Evolutionary conservation across 352 stramenopile genomes (phyloP).

Genomic region (Pythium guiyangense): DNA sequence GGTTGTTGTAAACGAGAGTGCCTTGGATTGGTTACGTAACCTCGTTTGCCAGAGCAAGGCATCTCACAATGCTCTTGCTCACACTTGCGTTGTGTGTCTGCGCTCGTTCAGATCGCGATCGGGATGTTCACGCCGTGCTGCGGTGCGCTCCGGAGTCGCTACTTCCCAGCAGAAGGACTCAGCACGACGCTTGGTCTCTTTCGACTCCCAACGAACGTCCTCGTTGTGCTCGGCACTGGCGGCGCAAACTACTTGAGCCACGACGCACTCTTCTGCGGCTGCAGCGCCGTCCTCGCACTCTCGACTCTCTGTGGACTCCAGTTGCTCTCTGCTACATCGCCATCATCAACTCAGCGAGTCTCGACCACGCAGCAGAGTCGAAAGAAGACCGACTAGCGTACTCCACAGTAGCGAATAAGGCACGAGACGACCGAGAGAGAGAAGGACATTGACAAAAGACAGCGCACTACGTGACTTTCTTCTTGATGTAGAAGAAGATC

Average conservation of each 20-base stretch:
- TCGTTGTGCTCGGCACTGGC: constrained; percentile 55
- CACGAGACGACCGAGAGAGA: constrained; percentile 1
- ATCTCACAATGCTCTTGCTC: no score
- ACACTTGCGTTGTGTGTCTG: neutral
- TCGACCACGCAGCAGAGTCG: no score
- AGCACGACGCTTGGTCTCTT: constrained; percentile 52
- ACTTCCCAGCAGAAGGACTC: constrained; percentile 36
- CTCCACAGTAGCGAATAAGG: neutral
- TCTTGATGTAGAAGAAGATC: constrained; percentile 52
- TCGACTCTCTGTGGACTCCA: constrained; percentile 27
- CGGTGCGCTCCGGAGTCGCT: constrained; percentile 41
- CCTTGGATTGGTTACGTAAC: no score
- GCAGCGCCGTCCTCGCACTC: constrained; percentile 27
- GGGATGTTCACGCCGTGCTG: constrained; percentile 48
- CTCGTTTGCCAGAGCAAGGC: no score
- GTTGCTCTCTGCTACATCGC: constrained; percentile 8
- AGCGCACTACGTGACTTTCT: constrained; percentile 34
- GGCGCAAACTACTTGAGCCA: constrained; percentile 25
- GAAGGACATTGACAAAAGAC: neutral
- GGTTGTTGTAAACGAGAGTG: neutral
- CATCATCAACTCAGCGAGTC: no score
- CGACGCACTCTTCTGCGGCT: constrained; percentile 35
- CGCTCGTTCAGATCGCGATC: constrained; percentile 35
- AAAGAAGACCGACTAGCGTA: no score
- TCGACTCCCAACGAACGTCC: constrained; percentile 59